These are phyloP conservation scores for Bifiguratus adelaidae DNA, from an alignment of 192 early-diverging fungal genomes.

Conservation along the genomic window DNA sequence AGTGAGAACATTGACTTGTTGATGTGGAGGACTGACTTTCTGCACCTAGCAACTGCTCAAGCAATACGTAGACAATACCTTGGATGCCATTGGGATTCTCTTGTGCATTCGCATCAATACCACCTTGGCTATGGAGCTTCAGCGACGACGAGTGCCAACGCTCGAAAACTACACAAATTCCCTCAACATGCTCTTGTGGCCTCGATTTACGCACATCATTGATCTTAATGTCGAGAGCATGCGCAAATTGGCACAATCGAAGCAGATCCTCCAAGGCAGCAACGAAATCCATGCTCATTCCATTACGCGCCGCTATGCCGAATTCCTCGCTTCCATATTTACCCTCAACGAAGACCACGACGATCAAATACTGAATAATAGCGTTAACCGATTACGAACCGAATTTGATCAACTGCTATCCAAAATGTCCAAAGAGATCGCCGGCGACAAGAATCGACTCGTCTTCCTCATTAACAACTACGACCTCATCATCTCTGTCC, in stretches of 20 bases:
- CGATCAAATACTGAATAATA: constrained; percentile 70
- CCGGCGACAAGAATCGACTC: constrained; percentile 53
- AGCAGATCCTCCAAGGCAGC: constrained; percentile 30
- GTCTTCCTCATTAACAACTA: constrained; percentile 94
- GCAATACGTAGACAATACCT: constrained; percentile 60
- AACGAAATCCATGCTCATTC: constrained; percentile 78
- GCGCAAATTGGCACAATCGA: constrained; percentile 59
- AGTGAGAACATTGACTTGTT: constrained; percentile 4
- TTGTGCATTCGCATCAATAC: constrained; percentile 85
- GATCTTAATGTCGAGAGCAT: constrained; percentile 89
- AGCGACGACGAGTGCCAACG: constrained; percentile 65
- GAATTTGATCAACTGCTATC: constrained; percentile 71
- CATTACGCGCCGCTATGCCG: constrained; percentile 84
- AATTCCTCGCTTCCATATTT: constrained; percentile 86
- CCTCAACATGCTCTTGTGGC: constrained; percentile 92
- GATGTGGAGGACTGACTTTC: constrained; percentile 5
- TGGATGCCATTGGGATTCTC: constrained; percentile 84
- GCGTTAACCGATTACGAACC: constrained; percentile 57
- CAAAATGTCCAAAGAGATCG: constrained; percentile 59
- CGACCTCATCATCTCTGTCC: constrained; percentile 52
- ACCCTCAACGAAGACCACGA: constrained; percentile 81
- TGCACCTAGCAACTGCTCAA: constrained; percentile 31
- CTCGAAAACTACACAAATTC: constrained; percentile 84
- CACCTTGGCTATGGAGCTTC: constrained; percentile 71
- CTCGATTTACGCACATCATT: constrained; percentile 72